Conservation (phyloP, 192 early-diverging fungal species). For the Diversispora eburnea region DNA sequence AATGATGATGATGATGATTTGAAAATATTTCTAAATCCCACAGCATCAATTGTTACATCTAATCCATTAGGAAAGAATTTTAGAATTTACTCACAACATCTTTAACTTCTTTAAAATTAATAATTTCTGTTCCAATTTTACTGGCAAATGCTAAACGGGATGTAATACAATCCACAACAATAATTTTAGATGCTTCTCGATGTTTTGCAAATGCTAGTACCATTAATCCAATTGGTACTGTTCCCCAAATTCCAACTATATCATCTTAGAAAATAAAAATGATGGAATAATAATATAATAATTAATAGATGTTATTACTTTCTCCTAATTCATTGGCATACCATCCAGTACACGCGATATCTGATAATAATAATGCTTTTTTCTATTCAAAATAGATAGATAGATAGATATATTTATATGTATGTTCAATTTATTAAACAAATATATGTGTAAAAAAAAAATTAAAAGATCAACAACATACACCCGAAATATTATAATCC, state of each 20-base stretch:
- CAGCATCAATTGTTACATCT: constrained; percentile 46
- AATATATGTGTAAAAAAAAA: neutral
- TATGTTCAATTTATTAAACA: neutral
- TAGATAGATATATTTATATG: too few species aligned
- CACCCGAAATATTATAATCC: neutral
- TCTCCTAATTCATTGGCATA: constrained; percentile 32
- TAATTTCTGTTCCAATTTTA: constrained; percentile 32
- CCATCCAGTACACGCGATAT: constrained; percentile 48
- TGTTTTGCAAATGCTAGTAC: constrained; percentile 31
- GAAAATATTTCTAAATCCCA: neutral
- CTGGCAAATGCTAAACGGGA: constrained; percentile 35
- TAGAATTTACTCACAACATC: constrained; percentile 36
- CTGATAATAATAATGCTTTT: constrained; percentile 47
- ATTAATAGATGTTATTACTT: constrained; percentile 2
- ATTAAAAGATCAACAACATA: neutral
- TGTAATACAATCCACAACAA: constrained; percentile 42
- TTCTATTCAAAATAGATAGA: constrained; percentile 44
- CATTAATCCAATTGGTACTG: constrained; percentile 50
- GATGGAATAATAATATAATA: neutral
- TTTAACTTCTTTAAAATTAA: constrained; percentile 25
- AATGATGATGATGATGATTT: too few species aligned
- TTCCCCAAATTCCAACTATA: constrained; percentile 54
- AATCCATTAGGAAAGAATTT: constrained; percentile 42
- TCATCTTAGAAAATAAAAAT: constrained; percentile 39
- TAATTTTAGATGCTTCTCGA: constrained; percentile 33